Evolutionary conservation across 768 basidiomycete species (phyloP).

Genomic region (Cubamyces lactineus): DNA sequence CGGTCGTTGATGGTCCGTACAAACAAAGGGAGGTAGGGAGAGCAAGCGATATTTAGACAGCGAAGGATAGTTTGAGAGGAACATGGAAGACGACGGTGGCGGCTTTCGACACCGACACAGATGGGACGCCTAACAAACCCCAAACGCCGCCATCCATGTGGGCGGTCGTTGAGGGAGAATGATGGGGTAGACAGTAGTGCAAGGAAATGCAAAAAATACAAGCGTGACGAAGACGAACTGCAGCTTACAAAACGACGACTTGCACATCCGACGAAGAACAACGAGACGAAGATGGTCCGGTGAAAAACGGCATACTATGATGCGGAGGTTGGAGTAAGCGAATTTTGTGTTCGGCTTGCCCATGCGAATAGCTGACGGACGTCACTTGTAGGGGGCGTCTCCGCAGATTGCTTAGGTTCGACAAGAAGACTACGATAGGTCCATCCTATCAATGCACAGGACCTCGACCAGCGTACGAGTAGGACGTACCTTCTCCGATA

Average conservation of each 20-base stretch:
- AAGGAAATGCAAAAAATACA: constrained; percentile 13
- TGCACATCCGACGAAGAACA: constrained; percentile 7
- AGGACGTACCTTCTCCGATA: constrained; percentile 76
- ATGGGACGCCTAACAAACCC: not conserved
- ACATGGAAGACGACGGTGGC: not conserved
- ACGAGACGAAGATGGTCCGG: not conserved
- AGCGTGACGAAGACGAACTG: not conserved
- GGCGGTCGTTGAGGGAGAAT: not conserved
- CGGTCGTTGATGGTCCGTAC: not conserved
- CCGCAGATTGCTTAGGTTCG: constrained; percentile 81
- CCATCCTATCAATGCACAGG: not conserved
- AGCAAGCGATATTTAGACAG: constrained; percentile 7
- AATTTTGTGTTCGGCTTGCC: constrained; percentile 62
- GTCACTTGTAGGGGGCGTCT: constrained; percentile 62
- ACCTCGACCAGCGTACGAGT: not conserved
- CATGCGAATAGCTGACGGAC: constrained; percentile 81
- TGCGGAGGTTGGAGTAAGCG: constrained; percentile 42
- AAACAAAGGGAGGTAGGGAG: constrained; percentile 5
- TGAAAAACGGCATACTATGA: constrained; percentile 25
- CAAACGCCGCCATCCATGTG: not conserved
- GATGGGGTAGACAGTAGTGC: not conserved
- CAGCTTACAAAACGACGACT: constrained; percentile 21
- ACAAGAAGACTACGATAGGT: constrained; percentile 54
- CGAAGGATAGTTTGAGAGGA: not conserved
- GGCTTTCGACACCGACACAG: not conserved